Conservation (phyloP, 2,329 filamentous ascomycete genomes). For the Cercospora canescens region DNA sequence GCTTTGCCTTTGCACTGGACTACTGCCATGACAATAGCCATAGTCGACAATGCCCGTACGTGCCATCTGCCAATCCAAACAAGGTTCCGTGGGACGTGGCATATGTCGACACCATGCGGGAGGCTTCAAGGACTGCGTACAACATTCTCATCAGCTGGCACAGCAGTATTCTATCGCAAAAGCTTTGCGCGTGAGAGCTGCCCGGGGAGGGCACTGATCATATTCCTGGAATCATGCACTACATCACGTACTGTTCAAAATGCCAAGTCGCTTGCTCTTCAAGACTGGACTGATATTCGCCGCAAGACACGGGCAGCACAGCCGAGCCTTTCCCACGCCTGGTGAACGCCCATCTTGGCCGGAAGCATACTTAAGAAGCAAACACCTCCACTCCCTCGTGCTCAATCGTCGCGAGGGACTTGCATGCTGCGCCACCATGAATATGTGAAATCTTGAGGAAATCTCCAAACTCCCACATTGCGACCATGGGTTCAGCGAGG, state of each 20-base stretch:
- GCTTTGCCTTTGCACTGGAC: neutral
- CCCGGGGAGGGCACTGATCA: neutral
- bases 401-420: too few relatives aligned
- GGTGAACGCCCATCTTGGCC: neutral
- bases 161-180: neutral
- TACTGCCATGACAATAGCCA: neutral
- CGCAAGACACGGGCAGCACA: too few relatives aligned
- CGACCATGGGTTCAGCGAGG: neutral
- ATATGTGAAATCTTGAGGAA: too few relatives aligned
- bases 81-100: too few relatives aligned
- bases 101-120: too few relatives aligned
- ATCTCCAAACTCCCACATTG: too few relatives aligned
- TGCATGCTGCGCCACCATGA: too few relatives aligned
- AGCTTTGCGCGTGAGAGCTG: neutral
- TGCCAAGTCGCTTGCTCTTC: neutral
- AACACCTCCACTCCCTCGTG: too few relatives aligned
- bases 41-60: neutral
- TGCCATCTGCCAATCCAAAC: too few relatives aligned
- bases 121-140: neutral
- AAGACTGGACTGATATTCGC: too few relatives aligned
- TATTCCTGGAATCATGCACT: neutral
- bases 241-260: neutral
- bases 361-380: neutral
- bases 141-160: neutral
- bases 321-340: neutral